phyloP scores from a whole-genome alignment of 2,329 filamentous ascomycete genomes.

The Emericellopsis cladophorae region DNA sequence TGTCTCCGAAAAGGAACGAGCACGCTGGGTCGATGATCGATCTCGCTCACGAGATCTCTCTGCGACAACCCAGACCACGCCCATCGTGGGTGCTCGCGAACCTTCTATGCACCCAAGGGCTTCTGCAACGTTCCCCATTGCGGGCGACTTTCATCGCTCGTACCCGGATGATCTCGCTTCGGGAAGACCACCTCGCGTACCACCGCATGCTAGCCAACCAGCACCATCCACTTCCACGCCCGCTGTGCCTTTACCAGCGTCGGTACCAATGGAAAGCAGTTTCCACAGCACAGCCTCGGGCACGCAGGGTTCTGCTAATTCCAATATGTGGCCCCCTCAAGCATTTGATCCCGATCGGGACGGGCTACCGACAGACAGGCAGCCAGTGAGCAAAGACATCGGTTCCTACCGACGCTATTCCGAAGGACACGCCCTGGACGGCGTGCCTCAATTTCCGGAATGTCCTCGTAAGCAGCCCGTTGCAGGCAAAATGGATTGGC shows the following conservation, averaged over 20 bases:
- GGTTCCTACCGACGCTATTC: conserved; percentile 40
- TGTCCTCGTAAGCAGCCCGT: conserved; percentile 56
- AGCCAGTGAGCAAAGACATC: conserved; percentile 15
- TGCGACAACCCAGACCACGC: conserved; percentile 7
- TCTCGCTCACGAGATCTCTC: conserved; percentile 21
- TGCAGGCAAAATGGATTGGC: conserved; percentile 63
- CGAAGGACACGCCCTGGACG: conserved; percentile 20
- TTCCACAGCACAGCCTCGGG: background rate
- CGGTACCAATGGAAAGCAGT: background rate
- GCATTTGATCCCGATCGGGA: conserved; percentile 28
- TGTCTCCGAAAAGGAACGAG: conserved; percentile 10
- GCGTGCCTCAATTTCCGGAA: conserved; percentile 40
- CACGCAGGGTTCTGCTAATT: background rate
- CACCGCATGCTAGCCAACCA: background rate
- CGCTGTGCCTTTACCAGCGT: conserved; percentile 2
- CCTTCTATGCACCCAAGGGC: conserved; percentile 8
- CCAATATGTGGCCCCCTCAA: conserved; percentile 29
- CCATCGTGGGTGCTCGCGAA: background rate
- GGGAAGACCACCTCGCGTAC: conserved; percentile 10
- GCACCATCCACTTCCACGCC: conserved; percentile 11
- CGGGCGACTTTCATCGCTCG: conserved; percentile 9
- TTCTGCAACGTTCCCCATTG: conserved; percentile 17
- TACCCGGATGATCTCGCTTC: conserved; percentile 26
- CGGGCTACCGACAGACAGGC: conserved; percentile 16
- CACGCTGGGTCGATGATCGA: conserved; percentile 7